Conservation (phyloP, 768 basidiomycete genomes). For the Boletales sp. region DNA sequence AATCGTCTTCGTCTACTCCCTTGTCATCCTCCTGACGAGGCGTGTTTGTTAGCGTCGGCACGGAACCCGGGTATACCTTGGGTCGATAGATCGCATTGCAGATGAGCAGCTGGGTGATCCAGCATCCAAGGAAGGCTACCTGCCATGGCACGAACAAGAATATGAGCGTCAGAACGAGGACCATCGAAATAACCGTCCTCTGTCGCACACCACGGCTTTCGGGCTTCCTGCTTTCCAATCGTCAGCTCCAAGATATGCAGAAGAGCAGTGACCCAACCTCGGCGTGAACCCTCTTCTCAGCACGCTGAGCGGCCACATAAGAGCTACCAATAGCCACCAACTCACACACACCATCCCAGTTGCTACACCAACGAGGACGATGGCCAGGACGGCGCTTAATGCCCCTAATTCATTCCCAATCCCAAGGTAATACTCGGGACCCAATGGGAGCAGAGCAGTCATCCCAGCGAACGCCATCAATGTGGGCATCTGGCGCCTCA, state of each 20-base stretch:
- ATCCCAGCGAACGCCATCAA: conserved; percentile 43
- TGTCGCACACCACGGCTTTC: conserved; percentile 40
- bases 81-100: conserved; percentile 39
- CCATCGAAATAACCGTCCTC: conserved; percentile 55
- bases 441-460: conserved; percentile 55
- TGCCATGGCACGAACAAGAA: conserved; percentile 86
- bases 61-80: conserved; percentile 18
- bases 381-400: conserved; percentile 43
- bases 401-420: conserved; percentile 47
- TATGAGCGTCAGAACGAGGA: conserved; percentile 59
- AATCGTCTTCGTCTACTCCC: conserved; percentile 12
- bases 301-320: conserved; percentile 45
- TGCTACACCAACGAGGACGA: conserved; percentile 54
- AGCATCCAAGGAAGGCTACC: conserved; percentile 82
- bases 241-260: not conserved
- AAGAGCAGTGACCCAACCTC: conserved; percentile 9
- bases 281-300: conserved; percentile 5
- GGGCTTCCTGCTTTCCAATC: conserved; percentile 13
- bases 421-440: conserved; percentile 55
- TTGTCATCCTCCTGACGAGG: conserved; percentile 10
- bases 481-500: conserved; percentile 34
- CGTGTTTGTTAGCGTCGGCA: conserved; percentile 24
- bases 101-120: conserved; percentile 72
- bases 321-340: conserved; percentile 49
- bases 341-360: conserved; percentile 60